Base-by-base conservation (phyloP, 352 stramenopile genomes). In the Phytophthora parvispora region DNA sequence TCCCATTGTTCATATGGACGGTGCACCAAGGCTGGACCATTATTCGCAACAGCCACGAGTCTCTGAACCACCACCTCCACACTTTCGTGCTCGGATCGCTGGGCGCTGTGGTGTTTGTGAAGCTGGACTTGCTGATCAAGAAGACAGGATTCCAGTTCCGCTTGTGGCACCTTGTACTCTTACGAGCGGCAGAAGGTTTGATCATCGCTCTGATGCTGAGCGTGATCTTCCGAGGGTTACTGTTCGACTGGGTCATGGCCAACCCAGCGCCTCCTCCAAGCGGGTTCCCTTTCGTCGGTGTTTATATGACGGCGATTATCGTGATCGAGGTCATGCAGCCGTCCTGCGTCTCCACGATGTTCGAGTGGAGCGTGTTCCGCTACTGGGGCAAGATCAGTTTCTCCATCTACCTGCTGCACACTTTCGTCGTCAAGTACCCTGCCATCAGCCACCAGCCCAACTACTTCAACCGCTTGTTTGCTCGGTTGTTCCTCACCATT, bases 331-430 rank as follows among this genome's bases (percentile, higher is more conserved):
- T 86, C 29, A 40, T 86, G 24, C 60, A 64, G n/a, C 74, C 74
- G 7, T 80, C 71, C 0, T 68, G 59, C 15, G 27, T 86, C 2
- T 79, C 74, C 3, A 52, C 57, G 1, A 65, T 75, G 65, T 72
- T 86, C 45, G 78, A 86, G 68, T 86, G 71, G 74, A 74, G 58
- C 27, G 31, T 82, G 6, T 31, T 83, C 2, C 61, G 57, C 5
- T 86, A 70, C 55, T 76, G 65, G 29, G 77, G 77, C 29, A 83
- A 86, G 64, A 69, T 86, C 64, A 83, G 74, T 45, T 86, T 75
- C 56, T 86, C 77, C 0, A 74, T 83, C 50, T 85, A 85, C 36
- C 36, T 85, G 45, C 62, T 85, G 16, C 77, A 85, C 64, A 72
- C 32, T 24, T 85, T 79, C 45, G 60, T 83, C n/a, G 48, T 83